Evolutionary conservation across 495 filamentous ascomycete genomes (phyloP), one percentile per base, ranked within the genome.

Genomic region (Aspergillus heteromorphus): DNA sequence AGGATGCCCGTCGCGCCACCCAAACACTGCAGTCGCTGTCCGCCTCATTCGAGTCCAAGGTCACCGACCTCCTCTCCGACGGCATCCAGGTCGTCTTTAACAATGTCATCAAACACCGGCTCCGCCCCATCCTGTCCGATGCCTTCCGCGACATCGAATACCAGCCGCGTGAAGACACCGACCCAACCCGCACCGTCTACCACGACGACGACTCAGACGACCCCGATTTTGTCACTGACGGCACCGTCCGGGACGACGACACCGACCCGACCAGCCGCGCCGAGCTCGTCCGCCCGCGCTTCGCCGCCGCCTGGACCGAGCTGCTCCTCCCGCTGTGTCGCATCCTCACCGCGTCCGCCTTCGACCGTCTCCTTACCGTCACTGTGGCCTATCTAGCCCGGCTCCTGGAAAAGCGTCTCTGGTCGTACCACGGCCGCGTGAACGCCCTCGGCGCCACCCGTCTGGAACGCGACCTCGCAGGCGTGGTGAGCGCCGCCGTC

Each of bases 141-240:
- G 81, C 91, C 5, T 98, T 96, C 76, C 85, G 91, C 19, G 92
- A 96, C 65, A 85, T 89, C 31, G 91, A 96, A 66, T 98, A 98
- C 74, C 70, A 75, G 34, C 72, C 65, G 10, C 59, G 58, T 19
- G 66, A 73, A 20, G 78, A 81, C 56, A 70, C 78, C 43, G 74
- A 77, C 45, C 59, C 63, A 2, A 60, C 59, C 54, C 62, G 49
- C 60, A 59, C 43, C 25, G 17, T 29, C 43, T 47, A 47, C 43
- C 1, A 29, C 13, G 43, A 47, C 23, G 23, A 47, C 43, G 43
- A 47, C 43, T 47, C 43, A 2, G 43, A 47, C 21, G 43, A 47
- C 27, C 29, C 48, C 7, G 31, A 21, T 27, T 18, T 40, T 8
- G n/a, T 23, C 6, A 14, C 29, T 17, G 16, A n/a, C 8, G 48